Base-by-base conservation (phyloP, 2,329 filamentous ascomycete species). In the Calcarisporium arbuscula region DNA sequence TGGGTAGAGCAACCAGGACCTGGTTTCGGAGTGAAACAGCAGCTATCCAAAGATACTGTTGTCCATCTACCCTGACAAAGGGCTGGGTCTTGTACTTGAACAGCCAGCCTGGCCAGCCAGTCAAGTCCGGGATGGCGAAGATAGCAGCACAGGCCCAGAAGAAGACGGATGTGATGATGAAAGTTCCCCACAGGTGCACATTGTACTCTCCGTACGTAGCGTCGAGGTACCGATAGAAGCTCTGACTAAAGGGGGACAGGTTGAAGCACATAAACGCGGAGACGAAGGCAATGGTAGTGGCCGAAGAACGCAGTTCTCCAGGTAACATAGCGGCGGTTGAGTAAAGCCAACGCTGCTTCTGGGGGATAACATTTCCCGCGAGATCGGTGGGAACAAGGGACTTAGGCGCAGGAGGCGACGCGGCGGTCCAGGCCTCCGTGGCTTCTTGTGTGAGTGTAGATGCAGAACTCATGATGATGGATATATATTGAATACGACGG, bases 81-180 rank as follows among this genome's bases (percentile, higher is more conserved):
- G 65, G 64, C 45, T 72, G 69, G 38, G 70, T 61, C 44, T 72
- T 72, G 53, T 71, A 67, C 8, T 55, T 53, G 9, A 57, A 53
- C 0, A 67, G 65, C 47, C 68, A 71, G 6, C 41, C 30, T 0
- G 68, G 68, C 18, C 59, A 51, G 12, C 60, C 25, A 7, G 44
- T 37, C 34, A 65, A 60, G 12, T 71, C 51, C 4, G 46, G 45
- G 8, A 67, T 49, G 8, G 40, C 40, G 41, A 65, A 70, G 29
- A 57, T 29, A 16, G 45, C 47, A 10, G 54, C 58, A 4, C 55
- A 58, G n/a, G 56, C 20, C 62, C 61, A 66, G 47, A 63, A 65
- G 49, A 53, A 57, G 35, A 64, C 9, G 10, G 60, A 14, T 25
- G 65, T 62, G 33, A 63, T 44, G 29, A 53, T 15, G 10, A 58